Evolutionary conservation across 2,329 filamentous ascomycete genomes (phyloP), one percentile per base, ranked within the genome.

Genomic region (Malbranchea cinnamomea): DNA sequence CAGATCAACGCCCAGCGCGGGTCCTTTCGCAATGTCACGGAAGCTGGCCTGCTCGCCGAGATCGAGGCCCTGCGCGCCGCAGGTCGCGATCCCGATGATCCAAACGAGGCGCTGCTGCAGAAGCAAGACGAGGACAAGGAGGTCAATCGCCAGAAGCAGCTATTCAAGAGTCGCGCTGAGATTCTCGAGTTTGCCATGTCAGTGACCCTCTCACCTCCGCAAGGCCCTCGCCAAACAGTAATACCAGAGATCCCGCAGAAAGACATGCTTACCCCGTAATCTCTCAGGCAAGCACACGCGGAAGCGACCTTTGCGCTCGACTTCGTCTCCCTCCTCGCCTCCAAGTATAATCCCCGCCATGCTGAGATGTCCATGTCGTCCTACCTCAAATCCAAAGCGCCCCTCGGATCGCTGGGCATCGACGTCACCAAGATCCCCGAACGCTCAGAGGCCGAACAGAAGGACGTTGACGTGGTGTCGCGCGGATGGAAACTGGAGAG

Each of bases 1-100:
- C 82, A 85, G 41, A 77, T 93, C 46, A 79, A 84, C 42, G 55
- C 62, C 24, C 75, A 91, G 45, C 75, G 79, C 36, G 82, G 81
- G 9, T 80, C 82, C 14, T 91, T 95, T 49, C 76, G 82, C 35
- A 66, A 75, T 42, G 65, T 95, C 39, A 81, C 74, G 28, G 80
- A 92, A 52, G 67, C 73, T 29, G 67, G 72, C 24, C 59, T 95
- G 21, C 67, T 67, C 28, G 68, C 75, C 20, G 76, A 89, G 45
- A 74, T 89, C 11, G 56, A 59, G 22, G 54, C 54, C 5, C 52
- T 53, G 10, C 41, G 46, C 14, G 12, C 34, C 5, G 56, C 59
- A 16, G 62, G 60, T 26, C 63, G 59, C 16, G 63, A 65, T 6
- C 56, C 57, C 17, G 61, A 59, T 17, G 60, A 58, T 1, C 59